Base-by-base conservation (phyloP, 2,329 filamentous ascomycete species). In the Trichoderma sp. region DNA sequence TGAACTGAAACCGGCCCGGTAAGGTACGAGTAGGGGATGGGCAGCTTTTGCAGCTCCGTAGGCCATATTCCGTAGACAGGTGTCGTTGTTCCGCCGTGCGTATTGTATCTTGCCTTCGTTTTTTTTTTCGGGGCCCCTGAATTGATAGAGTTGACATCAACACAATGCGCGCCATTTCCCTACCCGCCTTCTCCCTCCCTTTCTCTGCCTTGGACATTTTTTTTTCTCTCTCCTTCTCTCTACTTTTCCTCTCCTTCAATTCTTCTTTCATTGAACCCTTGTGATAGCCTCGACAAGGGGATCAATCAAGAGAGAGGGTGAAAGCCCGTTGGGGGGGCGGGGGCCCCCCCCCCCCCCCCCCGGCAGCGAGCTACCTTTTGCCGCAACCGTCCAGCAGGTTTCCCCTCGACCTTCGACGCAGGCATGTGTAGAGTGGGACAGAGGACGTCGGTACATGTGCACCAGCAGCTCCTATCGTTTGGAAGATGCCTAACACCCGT, bases 51-150 rank as follows among this genome's bases (percentile, higher is more conserved):
- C 24, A n/a, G 39, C 26, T 26, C 5, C 4, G 41, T 52, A 19
- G 19, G 19, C 26, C 48, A n/a, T 43, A 45, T 15, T 55, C 44
- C 19, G 45, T 41, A 41, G 45, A 48, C 43, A 26, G 44, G 19
- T 24, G 21, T 24, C 39, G 24, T 21, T 55, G 9, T 55, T 15
- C 14, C 55, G 50, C 60, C 60, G 48, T 55, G 60, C 43, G 50
- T 55, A 44, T 39, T 63, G 50, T 26, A 55, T 63, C 60, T 41
- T 47, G 14, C 41, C 28, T 24, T 47, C 26, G 41, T 24, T 50
- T 39, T 47, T 45, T 19, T 26, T 39, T 12, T 10, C 30, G 3
- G 12, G 41, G 19, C 59, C 59, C 60, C 60, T 63, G 60, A 63
- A 47, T 26, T 15, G 60, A 12, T 47, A 26, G 60, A 50, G 26